Conservation (phyloP, 2,329 filamentous ascomycete genomes). For the Clonostachys rosea region DNA sequence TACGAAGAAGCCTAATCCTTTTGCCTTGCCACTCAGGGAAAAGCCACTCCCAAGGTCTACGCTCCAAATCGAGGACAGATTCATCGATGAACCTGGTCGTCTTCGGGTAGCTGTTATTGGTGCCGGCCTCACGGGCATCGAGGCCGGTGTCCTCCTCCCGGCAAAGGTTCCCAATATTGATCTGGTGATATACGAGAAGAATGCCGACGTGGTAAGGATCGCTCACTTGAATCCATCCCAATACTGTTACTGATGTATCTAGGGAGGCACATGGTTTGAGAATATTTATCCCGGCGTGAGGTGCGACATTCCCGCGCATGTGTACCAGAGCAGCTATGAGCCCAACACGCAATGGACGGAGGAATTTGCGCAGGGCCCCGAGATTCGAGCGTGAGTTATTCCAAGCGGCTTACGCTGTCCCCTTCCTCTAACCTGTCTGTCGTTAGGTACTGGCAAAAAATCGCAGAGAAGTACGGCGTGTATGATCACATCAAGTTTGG, state of each 20-base stretch:
- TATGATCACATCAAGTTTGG: too few relatives aligned
- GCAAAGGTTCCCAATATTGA: slow-evolving; percentile 64
- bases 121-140: slow-evolving; percentile 27
- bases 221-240: too few relatives aligned
- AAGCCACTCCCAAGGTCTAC: too few relatives aligned
- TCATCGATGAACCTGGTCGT: slow-evolving; percentile 24
- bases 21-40: too few relatives aligned
- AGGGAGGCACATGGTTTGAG: slow-evolving; percentile 50
- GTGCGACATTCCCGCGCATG: slow-evolving; percentile 66
- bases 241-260: neutral
- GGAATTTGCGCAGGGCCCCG: slow-evolving; percentile 60
- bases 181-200: slow-evolving; percentile 65
- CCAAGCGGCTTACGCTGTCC: too few relatives aligned
- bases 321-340: slow-evolving; percentile 65
- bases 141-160: slow-evolving; percentile 61
- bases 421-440: too few relatives aligned
- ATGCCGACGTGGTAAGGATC: slow-evolving; percentile 54
- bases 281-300: slow-evolving; percentile 60
- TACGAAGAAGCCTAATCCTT: too few relatives aligned
- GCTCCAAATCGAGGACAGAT: slow-evolving; percentile 11
- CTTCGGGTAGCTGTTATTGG: slow-evolving; percentile 28
- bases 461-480: too few relatives aligned
- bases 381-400: too few relatives aligned
- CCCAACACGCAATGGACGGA: slow-evolving; percentile 67
- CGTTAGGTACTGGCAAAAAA: too few relatives aligned